Evolutionary conservation across 2,329 filamentous ascomycete species (phyloP), one percentile per base, ranked within the genome.

Genomic region (Talaromyces albobiverticillius): DNA sequence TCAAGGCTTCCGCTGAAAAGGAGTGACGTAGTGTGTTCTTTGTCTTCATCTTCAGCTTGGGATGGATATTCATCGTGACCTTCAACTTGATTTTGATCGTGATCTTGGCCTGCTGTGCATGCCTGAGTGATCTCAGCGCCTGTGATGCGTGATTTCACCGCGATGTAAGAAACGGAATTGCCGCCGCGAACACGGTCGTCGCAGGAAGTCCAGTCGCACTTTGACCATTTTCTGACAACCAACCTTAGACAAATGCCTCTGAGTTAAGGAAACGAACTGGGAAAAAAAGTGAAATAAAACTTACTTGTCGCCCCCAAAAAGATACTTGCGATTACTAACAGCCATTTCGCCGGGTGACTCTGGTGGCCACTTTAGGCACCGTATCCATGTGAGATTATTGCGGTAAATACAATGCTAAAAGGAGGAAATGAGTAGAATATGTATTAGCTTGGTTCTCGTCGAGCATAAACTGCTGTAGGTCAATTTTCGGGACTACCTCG

Each of bases 141-240:
- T 22, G 43, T 32, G 16, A 29, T 52, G 23, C 41, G 46, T 14
- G 50, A 29, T 20, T 36, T 46, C 29, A 52, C 20, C 40, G 67
- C 69, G n/a, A 83, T 67, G 57, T 77, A 69, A 29, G 82, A 84
- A 53, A 74, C 70, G 58, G 86, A 90, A 56, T 79, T 79, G 48
- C 89, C 89, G 55, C 88, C 88, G 42, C 89, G 84, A n/a, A 93
- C 87, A 26, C 84, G 79, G 70, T 93, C 89, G 68, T 93, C 88
- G 51, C 83, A 85, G 13, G 83, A 76, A 7, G 81, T 85, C 87
- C 88, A 93, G 59, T 82, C 78, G 6, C 23, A 29, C 32, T 46
- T 51, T 25, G 42, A 51, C 53, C 53, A 55, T 36, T 40, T 36
- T n/a, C 53, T 55, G n/a, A 38, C 11, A n/a, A 32, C 14, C 1